Evolutionary conservation across 2,329 filamentous ascomycete species (phyloP).

Genomic region (Aspergillus carbonarius): DNA sequence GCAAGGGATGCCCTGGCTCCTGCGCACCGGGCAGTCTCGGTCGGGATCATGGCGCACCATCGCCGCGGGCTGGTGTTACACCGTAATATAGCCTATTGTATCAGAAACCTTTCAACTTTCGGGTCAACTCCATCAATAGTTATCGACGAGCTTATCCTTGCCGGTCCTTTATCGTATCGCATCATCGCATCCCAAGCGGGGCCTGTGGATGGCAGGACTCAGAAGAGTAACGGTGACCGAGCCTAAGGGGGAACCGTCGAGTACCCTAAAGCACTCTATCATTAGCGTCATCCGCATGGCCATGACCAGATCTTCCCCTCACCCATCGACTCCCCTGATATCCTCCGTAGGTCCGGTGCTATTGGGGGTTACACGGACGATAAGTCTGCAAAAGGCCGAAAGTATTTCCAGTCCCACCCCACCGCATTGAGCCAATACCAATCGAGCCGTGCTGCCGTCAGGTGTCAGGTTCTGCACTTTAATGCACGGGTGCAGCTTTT

Average conservation of each 20-base stretch:
- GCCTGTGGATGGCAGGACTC: not conserved
- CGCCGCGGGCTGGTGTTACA: not conserved
- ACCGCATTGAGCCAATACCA: not conserved
- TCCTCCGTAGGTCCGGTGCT: not conserved
- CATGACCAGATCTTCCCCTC: not conserved
- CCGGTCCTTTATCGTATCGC: not conserved
- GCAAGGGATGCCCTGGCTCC: constrained; percentile 1
- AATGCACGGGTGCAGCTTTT: not conserved
- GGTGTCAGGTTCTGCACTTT: not conserved
- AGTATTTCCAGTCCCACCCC: not conserved
- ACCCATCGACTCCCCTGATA: not conserved
- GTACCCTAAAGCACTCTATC: not conserved
- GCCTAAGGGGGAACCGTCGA: not conserved
- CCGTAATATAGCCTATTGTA: not conserved
- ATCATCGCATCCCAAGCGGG: not conserved
- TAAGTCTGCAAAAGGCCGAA: not conserved
- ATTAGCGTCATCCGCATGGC: not conserved
- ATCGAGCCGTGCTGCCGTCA: not conserved
- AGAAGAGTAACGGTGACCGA: not conserved
- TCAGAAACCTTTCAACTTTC: not conserved
- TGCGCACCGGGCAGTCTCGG: not conserved
- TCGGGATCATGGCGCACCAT: not conserved
- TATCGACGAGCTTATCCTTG: not conserved
- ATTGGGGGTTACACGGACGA: not conserved
- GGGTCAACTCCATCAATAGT: not conserved